Evolutionary conservation across 495 filamentous ascomycete species (phyloP).

Genomic region (Cercophora scortea): DNA sequence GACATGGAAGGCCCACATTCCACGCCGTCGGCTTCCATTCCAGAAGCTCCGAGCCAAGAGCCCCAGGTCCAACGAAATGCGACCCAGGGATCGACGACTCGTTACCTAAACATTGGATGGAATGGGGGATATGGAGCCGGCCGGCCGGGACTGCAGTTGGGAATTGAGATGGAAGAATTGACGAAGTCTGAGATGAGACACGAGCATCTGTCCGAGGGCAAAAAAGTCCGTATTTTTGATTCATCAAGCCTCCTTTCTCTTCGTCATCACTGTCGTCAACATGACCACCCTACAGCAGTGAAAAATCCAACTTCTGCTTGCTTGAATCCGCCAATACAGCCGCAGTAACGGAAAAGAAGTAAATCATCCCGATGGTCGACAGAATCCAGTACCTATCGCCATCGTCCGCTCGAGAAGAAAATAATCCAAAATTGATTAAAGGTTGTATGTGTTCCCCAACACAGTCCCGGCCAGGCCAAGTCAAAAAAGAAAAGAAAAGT

Average conservation of each 20-base stretch:
- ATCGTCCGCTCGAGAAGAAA: background rate
- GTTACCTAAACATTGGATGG: background rate
- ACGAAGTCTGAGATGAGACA: background rate
- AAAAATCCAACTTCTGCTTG: background rate
- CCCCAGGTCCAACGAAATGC: no score
- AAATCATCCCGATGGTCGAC: background rate
- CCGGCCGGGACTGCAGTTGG: constrained; percentile 1
- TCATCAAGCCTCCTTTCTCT: background rate
- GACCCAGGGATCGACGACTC: no score
- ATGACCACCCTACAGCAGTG: background rate
- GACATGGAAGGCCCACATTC: no score
- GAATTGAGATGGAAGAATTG: background rate
- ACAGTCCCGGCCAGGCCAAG: constrained; percentile 5
- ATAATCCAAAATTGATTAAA: constrained; percentile 1
- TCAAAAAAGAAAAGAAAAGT: background rate
- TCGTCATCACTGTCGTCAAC: background rate
- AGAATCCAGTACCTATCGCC: background rate
- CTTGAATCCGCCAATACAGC: background rate
- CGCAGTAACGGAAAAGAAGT: background rate
- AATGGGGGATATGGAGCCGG: background rate
- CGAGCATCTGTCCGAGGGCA: background rate
- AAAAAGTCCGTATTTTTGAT: background rate
- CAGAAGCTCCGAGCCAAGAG: no score
- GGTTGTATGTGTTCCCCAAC: constrained; percentile 1
- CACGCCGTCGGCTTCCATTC: no score